phyloP scores from a whole-genome alignment of 805 yeast genomes.

The Starmerella gropengiesseri region DNA sequence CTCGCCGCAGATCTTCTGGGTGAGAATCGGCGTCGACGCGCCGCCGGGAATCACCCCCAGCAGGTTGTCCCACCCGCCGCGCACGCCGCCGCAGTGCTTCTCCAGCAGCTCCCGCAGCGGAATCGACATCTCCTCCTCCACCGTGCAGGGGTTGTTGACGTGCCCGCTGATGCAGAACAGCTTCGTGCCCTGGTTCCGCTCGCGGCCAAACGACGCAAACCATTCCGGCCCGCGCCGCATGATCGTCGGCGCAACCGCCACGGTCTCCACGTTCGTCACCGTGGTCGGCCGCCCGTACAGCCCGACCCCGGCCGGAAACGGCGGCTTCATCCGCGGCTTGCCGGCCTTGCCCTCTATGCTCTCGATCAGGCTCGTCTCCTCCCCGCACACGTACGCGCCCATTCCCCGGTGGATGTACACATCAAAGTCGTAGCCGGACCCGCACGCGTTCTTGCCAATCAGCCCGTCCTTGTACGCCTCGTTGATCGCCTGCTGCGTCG shows the following conservation, averaged over 20 bases:
- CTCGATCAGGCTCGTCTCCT: conserved; percentile 82
- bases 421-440: conserved; percentile 75
- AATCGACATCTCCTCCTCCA: conserved; percentile 89
- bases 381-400: conserved; percentile 92
- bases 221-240: conserved; percentile 81
- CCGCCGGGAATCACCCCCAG: conserved; percentile 87
- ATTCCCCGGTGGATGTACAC: conserved; percentile 80
- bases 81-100: conserved; percentile 82
- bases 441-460: conserved; percentile 77
- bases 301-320: conserved; percentile 92
- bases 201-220: conserved; percentile 77
- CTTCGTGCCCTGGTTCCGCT: conserved; percentile 74
- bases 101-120: conserved; percentile 74
- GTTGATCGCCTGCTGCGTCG: conserved; percentile 69
- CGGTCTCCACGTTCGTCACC: conserved; percentile 84
- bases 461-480: conserved; percentile 76
- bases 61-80: conserved; percentile 88
- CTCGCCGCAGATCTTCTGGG: conserved; percentile 52
- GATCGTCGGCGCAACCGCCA: conserved; percentile 81
- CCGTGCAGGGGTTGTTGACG: conserved; percentile 85
- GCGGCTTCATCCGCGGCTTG: conserved; percentile 87
- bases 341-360: conserved; percentile 88
- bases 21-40: conserved; percentile 73
- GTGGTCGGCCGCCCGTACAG: conserved; percentile 84
- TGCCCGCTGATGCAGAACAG: conserved; percentile 81